Evolutionary conservation across 768 basidiomycete genomes (phyloP).

Genomic region (Coprinopsis marcescibilis): DNA sequence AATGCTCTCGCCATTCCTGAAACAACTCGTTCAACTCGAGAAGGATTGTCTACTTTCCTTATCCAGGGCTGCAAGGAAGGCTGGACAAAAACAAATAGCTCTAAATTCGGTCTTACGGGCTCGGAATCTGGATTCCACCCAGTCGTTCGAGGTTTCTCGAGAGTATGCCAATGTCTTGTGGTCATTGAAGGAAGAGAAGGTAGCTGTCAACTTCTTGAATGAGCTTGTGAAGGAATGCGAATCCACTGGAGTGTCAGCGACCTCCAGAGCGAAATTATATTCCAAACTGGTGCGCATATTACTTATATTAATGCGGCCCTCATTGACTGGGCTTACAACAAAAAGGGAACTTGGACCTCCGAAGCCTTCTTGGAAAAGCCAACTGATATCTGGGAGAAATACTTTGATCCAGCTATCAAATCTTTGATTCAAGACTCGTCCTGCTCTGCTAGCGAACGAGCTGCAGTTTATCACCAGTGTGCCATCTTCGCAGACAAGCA

Average conservation of each 20-base stretch:
- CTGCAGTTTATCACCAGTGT: slow-evolving; percentile 70
- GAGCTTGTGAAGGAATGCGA: slow-evolving; percentile 19
- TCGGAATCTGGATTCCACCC: slow-evolving; percentile 46
- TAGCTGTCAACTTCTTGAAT: slow-evolving; percentile 73
- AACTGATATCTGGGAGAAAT: slow-evolving; percentile 57
- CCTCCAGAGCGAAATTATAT: slow-evolving; percentile 39
- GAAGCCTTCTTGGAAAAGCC: slow-evolving; percentile 82
- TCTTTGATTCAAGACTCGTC: slow-evolving; percentile 20
- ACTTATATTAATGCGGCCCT: background rate
- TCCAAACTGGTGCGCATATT: slow-evolving; percentile 55
- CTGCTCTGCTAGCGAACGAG: slow-evolving; percentile 25
- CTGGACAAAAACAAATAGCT: slow-evolving; percentile 71
- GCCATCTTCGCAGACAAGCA: slow-evolving; percentile 89
- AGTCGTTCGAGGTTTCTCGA: slow-evolving; percentile 51
- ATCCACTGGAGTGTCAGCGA: background rate
- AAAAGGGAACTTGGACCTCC: slow-evolving; percentile 85
- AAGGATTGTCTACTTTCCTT: slow-evolving; percentile 65
- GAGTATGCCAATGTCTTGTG: slow-evolving; percentile 92
- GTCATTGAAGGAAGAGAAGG: slow-evolving; percentile 77
- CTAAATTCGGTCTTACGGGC: slow-evolving; percentile 81
- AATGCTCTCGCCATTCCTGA: slow-evolving; percentile 48
- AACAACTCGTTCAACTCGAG: slow-evolving; percentile 53
- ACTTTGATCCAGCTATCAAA: slow-evolving; percentile 60
- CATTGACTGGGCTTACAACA: background rate
- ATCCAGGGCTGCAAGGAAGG: slow-evolving; percentile 63